Conservation (phyloP, 495 filamentous ascomycete genomes). For the Durotheca rogersii region DNA sequence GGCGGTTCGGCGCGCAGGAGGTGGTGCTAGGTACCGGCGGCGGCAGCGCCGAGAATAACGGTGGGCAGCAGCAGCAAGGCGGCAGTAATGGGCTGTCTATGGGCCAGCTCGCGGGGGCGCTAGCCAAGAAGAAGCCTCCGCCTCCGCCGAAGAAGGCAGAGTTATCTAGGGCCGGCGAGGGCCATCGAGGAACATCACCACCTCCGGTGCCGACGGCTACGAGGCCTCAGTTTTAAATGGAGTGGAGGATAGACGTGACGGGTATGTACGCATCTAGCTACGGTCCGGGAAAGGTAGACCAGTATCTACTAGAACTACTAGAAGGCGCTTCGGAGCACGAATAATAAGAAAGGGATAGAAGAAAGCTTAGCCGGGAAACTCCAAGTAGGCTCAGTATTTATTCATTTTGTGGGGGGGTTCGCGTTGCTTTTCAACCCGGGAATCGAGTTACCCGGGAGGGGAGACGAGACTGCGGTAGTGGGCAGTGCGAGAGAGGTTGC, state of each 20-base stretch:
- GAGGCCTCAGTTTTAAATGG: constrained; percentile 40
- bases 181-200: constrained; percentile 34
- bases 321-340: not conserved
- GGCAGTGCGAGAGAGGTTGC: constrained; percentile 13
- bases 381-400: too few species aligned
- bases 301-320: not conserved
- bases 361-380: too few species aligned
- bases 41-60: not conserved
- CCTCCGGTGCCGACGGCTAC: constrained; percentile 53
- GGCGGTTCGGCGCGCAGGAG: constrained; percentile 51
- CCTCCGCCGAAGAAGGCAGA: constrained; percentile 64
- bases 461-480: constrained; percentile 13
- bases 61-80: constrained; percentile 3
- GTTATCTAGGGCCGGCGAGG: constrained; percentile 12
- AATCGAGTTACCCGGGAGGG: too few species aligned
- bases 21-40: constrained; percentile 15
- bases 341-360: too few species aligned
- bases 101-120: constrained; percentile 31
- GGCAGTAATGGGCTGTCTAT: constrained; percentile 19
- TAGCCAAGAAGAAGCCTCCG: constrained; percentile 63
- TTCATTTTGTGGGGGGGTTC: too few species aligned
- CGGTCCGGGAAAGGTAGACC: too few species aligned
- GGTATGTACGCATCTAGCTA: too few species aligned
- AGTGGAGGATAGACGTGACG: too few species aligned
- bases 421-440: constrained; percentile 2